phyloP scores from a whole-genome alignment of 306 rosid genomes.

The Betula pendula region DNA sequence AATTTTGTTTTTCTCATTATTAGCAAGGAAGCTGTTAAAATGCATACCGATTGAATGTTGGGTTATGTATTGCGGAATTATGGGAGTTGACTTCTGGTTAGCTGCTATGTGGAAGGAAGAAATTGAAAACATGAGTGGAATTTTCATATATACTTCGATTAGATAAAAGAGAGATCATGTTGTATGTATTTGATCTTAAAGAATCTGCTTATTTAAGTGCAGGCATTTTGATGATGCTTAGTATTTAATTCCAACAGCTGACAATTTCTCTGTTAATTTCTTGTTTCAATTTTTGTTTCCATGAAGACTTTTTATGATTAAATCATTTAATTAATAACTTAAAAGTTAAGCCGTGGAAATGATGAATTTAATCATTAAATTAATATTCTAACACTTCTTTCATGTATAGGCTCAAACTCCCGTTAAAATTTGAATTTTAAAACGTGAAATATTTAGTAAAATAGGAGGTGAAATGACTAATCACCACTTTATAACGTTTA shows the following conservation, averaged over 20 bases:
- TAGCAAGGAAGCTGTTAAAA: constrained; percentile 75
- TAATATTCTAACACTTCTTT: too few relatives aligned
- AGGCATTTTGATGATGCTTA: constrained; percentile 4
- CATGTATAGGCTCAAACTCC: too few relatives aligned
- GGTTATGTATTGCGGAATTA: constrained; percentile 71
- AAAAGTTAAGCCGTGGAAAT: too few relatives aligned
- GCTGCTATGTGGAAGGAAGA: constrained; percentile 52
- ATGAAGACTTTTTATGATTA: too few relatives aligned
- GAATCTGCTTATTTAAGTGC: not conserved
- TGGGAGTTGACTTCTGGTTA: constrained; percentile 79
- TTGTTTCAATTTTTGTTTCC: not conserved
- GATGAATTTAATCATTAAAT: too few relatives aligned
- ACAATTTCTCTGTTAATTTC: not conserved
- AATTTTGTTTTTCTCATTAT: constrained; percentile 4
- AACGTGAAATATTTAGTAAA: too few relatives aligned
- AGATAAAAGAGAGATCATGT: not conserved
- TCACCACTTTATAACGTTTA: too few relatives aligned
- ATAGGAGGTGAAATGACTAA: too few relatives aligned
- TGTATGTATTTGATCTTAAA: constrained; percentile 5
- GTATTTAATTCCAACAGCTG: not conserved
- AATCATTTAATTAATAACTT: too few relatives aligned
- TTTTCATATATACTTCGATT: constrained; percentile 18
- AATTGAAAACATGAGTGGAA: constrained; percentile 54
- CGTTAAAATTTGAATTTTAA: too few relatives aligned
- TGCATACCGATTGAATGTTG: constrained; percentile 71